phyloP scores from a whole-genome alignment of 2,329 filamentous ascomycete species.

The Chaetomiaceae sp. region DNA sequence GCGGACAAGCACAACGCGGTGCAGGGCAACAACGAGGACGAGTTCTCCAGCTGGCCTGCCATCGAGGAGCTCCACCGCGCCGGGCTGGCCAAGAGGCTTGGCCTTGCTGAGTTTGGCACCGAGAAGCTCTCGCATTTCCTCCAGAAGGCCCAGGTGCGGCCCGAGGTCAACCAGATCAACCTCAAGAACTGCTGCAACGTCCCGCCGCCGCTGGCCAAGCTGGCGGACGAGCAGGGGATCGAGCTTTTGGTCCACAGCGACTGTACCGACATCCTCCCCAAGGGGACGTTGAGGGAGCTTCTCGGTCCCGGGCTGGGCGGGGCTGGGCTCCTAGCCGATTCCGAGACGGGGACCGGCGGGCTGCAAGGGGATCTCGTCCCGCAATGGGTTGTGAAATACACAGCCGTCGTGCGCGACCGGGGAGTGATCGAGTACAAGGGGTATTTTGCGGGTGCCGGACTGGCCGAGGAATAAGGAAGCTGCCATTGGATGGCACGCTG shows the following conservation, averaged over 20 bases:
- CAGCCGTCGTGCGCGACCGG: conserved; percentile 85
- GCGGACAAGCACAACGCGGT: conserved; percentile 57
- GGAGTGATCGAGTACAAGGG: conserved; percentile 98
- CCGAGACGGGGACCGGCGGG: conserved; percentile 41
- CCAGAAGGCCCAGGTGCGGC: conserved; percentile 62
- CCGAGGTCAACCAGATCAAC: conserved; percentile 92
- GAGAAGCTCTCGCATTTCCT: conserved; percentile 77
- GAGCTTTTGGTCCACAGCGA: conserved; percentile 92
- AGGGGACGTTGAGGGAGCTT: conserved; percentile 78
- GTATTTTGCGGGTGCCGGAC: conserved; percentile 83
- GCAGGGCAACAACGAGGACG: conserved; percentile 63
- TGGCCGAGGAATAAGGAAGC: conserved; percentile 42
- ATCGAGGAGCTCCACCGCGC: conserved; percentile 68
- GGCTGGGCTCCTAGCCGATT: conserved; percentile 67
- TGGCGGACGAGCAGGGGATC: conserved; percentile 78
- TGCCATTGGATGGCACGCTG: not conserved
- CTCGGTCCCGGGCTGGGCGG: conserved; percentile 68
- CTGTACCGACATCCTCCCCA: conserved; percentile 83
- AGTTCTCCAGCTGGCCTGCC: conserved; percentile 63
- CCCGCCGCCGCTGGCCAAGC: conserved; percentile 75
- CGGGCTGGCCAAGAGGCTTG: conserved; percentile 69
- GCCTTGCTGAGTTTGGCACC: conserved; percentile 86
- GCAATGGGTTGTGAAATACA: conserved; percentile 96
- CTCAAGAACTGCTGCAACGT: conserved; percentile 94
- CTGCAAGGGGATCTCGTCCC: conserved; percentile 75